Evolutionary conservation across 345 rosid species (phyloP).

Genomic region (Pistacia vera): DNA sequence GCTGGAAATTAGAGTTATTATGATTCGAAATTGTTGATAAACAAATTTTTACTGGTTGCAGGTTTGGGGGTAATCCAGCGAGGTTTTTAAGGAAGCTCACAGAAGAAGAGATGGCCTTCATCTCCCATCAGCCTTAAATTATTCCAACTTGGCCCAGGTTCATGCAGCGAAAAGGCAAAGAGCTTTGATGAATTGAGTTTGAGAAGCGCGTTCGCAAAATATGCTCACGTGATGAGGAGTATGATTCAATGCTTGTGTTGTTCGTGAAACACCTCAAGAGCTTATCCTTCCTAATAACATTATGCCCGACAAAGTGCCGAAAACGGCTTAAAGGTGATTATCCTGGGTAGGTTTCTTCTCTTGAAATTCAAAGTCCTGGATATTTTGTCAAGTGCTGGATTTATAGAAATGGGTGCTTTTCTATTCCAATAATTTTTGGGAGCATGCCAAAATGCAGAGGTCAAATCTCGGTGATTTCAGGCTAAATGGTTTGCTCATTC

Average conservation of each 20-base stretch:
- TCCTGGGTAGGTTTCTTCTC: conserved; percentile 11
- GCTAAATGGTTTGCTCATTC: conserved; percentile 7
- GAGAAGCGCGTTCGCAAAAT: conserved; percentile 77
- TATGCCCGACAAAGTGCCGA: conserved; percentile 49
- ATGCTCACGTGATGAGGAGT: conserved; percentile 68
- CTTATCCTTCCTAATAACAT: conserved; percentile 61
- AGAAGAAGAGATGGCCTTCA: conserved; percentile 79
- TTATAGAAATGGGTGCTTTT: conserved; percentile 16
- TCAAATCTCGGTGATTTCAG: conserved; percentile 11
- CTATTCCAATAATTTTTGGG: conserved; percentile 18
- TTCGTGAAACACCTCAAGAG: conserved; percentile 70
- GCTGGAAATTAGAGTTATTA: neutral
- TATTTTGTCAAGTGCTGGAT: conserved; percentile 5
- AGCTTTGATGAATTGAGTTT: conserved; percentile 65
- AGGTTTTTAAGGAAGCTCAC: conserved; percentile 78
- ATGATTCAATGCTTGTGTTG: conserved; percentile 77
- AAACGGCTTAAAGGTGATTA: conserved; percentile 28
- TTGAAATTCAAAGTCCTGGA: conserved; percentile 18
- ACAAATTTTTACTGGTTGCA: conserved; percentile 22
- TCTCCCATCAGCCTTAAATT: conserved; percentile 71
- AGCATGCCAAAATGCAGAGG: conserved; percentile 1
- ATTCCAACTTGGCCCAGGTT: conserved; percentile 70
- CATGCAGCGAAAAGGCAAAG: conserved; percentile 87
- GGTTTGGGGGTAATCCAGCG: conserved; percentile 98
- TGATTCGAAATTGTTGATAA: neutral